Percentiles rank a stretch among this genome's conserved stretches.
These are phyloP conservation scores for Rauvolfia tetraphylla DNA, from an alignment of 257 asterid genomes.

Conservation along the genomic window DNA sequence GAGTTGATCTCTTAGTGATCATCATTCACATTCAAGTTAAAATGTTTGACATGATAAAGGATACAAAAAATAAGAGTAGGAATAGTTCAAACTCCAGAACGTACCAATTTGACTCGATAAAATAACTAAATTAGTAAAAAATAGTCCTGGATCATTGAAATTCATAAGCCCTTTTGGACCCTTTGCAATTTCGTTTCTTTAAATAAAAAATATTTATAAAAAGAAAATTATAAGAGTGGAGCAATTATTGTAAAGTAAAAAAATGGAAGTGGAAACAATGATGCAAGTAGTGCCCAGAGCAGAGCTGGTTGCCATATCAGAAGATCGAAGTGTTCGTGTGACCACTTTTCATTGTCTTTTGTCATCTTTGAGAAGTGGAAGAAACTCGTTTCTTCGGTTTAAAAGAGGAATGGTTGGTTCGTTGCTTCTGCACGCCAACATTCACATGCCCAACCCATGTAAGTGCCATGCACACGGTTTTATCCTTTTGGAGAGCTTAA, in stretches of 20 bases:
- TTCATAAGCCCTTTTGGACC: too few relatives aligned
- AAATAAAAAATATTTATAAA: too few relatives aligned
- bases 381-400: slow-evolving; percentile 2
- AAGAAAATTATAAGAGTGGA: too few relatives aligned
- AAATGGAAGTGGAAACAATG: not conserved
- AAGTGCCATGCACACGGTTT: slow-evolving; percentile 1
- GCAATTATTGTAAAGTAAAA: not conserved
- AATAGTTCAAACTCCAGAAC: too few relatives aligned
- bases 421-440: not conserved
- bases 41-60: too few relatives aligned
- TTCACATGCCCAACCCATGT: not conserved
- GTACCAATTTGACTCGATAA: too few relatives aligned
- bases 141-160: too few relatives aligned
- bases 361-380: not conserved
- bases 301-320: slow-evolving; percentile 3
- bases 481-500: not conserved
- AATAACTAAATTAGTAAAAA: too few relatives aligned
- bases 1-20: not conserved
- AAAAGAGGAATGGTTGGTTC: not conserved
- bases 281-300: not conserved
- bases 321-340: not conserved
- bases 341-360: not conserved
- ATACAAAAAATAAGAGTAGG: too few relatives aligned
- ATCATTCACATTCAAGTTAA: too few relatives aligned
- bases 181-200: too few relatives aligned